Evolutionary conservation across 2,329 filamentous ascomycete genomes (phyloP).

Genomic region (Malbranchea zuffiana): DNA sequence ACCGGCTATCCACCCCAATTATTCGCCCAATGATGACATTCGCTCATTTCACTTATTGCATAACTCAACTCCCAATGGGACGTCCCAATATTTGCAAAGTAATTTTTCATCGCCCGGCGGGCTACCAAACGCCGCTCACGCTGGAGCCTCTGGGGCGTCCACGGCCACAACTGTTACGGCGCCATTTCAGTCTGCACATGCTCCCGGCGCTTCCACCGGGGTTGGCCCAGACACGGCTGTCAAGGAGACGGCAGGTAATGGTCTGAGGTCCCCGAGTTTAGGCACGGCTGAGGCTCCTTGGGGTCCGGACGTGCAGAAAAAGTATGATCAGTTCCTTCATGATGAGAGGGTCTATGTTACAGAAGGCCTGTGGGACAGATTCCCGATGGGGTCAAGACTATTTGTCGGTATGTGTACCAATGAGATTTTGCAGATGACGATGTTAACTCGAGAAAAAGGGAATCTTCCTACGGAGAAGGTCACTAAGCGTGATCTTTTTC

Average conservation of each 20-base stretch:
- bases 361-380: slow-evolving; percentile 43
- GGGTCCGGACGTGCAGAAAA: slow-evolving; percentile 39
- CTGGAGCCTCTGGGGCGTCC: too few relatives aligned
- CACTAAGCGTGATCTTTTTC: slow-evolving; percentile 86
- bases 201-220: slow-evolving; percentile 9
- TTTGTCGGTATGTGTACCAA: slow-evolving; percentile 36
- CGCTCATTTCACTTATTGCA: slow-evolving; percentile 31
- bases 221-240: background rate
- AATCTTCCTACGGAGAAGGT: slow-evolving; percentile 90
- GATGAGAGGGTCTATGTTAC: slow-evolving; percentile 42
- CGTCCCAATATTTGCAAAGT: slow-evolving; percentile 20
- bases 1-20: slow-evolving; percentile 30
- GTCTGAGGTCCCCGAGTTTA: too few relatives aligned
- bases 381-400: slow-evolving; percentile 38
- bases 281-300: slow-evolving; percentile 39
- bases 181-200: slow-evolving; percentile 29
- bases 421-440: background rate
- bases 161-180: slow-evolving; percentile 29
- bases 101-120: slow-evolving; percentile 22
- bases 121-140: background rate
- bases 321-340: slow-evolving; percentile 42
- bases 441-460: slow-evolving; percentile 41
- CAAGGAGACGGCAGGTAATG: too few relatives aligned
- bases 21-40: slow-evolving; percentile 28
- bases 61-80: slow-evolving; percentile 21